Evolutionary conservation across 2,329 filamentous ascomycete genomes (phyloP), one percentile per base, ranked within the genome.

Genomic region (Botrytis porri): DNA sequence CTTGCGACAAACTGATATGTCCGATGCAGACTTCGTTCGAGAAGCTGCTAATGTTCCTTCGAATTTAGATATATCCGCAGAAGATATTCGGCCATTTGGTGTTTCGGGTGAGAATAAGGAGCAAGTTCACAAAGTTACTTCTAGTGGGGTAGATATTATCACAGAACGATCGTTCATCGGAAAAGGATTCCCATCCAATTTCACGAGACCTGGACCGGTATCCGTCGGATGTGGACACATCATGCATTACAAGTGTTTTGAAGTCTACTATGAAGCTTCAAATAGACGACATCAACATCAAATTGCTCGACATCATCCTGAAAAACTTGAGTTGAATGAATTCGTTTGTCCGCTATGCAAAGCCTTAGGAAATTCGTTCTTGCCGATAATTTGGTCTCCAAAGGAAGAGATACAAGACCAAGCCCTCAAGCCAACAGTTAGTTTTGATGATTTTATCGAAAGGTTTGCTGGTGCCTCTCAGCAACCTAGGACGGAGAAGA

Each of bases 341-440:
- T 99, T 99, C 81, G 93, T 98, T 71, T 99, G 96, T 78, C 96
- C 96, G 1, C 86, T 99, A 0, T 99, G 96, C 85, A 99, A 99
- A 82, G 97, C 96, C 5, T 86, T 99, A 0, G 96, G 96, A 4
- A 99, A 99, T 80, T 89, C 93, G 0, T 99, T 99, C 83, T 82
- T 99, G 54, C 97, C 97, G 0, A 94, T 99, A 75, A 90, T 97
- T 54, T 99, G 96, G 96, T 97, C 95, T 81, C 93, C 93, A 39
- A 92, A 97, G 79, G 93, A 97, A 77, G 93, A 97, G 80, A 89
- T 90, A 2, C 94, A 95, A 75, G 90, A 93, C 0, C 91, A 93
- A 5, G 86, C 89, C n/a, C 83, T 98, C 54, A 86, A 89, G 69
- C 83, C 89, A 8, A 80, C 86, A 45, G 82, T 82, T 29, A 81